Evolutionary conservation across 2,329 filamentous ascomycete species (phyloP), one percentile per base, ranked within the genome.

Genomic region (Aspergillus caelatus): DNA sequence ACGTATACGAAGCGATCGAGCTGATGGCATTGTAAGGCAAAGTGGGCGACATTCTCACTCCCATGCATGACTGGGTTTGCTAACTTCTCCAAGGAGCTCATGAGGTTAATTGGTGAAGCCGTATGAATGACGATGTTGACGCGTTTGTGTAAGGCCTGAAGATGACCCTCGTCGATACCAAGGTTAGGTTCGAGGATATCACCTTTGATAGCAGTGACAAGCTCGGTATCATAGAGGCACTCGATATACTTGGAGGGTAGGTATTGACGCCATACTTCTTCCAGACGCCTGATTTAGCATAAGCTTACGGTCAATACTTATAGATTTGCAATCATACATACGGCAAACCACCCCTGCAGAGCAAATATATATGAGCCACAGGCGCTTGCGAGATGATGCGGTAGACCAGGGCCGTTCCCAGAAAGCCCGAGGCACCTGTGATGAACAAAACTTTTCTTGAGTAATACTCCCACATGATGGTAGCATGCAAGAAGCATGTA

Each of bases 1-100:
- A 71, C 58, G 53, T 65, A 71, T 2, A 68, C 67, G 36, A 71
- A 68, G 4, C 65, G 62, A 10, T 67, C 43, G 1, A 71, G 30
- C 10, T 56, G 43, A 11, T 23, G 19, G 54, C 60, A 68, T 7
- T 28, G 11, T 3, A 69, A 48, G 3, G 60, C 64, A 10, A 61
- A 45, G 21, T 61, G 28, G 11, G 65, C 63, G 8, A 70, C 16
- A 14, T 16, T 46, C 10, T 63, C 53, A 12, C 50, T 67, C 8
- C 67, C 55, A 4, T 36, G 30, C 26, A 67, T 65, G 26, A 67
- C 48, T 4, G 36, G n/a, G 2, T 23, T n/a, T 32, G 30, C 39
- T 14, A 64, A 16, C 3, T 52, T 43, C 11, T n/a, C 28, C 19
- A 65, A 46, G 1, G 39, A 26, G 2, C 57, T 9, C 4, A 30